Percentiles rank a stretch among this genome's conserved stretches.
These are phyloP conservation scores for Mycena filopes DNA, from an alignment of 768 basidiomycete genomes.

Conservation along the genomic window DNA sequence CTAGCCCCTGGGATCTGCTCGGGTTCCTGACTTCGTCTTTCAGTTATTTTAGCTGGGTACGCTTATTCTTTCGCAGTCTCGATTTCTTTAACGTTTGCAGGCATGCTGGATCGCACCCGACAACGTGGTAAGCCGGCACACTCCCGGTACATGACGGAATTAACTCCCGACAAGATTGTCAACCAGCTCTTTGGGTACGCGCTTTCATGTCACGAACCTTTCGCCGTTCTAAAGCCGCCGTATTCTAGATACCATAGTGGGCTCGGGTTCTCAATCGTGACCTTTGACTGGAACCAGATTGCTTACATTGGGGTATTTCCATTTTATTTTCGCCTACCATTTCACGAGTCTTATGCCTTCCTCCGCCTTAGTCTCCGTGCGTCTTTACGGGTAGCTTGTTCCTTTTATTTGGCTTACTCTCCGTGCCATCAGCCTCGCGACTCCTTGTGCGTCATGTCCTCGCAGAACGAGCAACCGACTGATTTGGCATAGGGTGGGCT, in stretches of 20 bases:
- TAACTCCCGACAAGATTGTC: slow-evolving; percentile 36
- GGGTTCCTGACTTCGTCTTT: not conserved
- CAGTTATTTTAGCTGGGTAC: slow-evolving; percentile 63
- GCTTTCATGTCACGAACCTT: not conserved
- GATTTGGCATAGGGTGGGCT: slow-evolving; percentile 69
- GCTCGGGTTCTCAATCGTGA: slow-evolving; percentile 62
- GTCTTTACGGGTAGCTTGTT: slow-evolving; percentile 2
- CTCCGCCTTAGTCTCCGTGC: slow-evolving; percentile 21
- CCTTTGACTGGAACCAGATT: slow-evolving; percentile 75
- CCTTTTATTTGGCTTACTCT: slow-evolving; percentile 5
- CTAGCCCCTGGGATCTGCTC: not conserved
- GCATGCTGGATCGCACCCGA: slow-evolving; percentile 74
- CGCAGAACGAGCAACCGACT: not conserved
- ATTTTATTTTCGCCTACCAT: not conserved
- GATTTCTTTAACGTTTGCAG: slow-evolving; percentile 46
- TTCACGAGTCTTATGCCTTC: not conserved
- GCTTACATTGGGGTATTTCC: slow-evolving; percentile 66
- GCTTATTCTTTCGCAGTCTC: not conserved
- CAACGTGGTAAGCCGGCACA: slow-evolving; percentile 55
- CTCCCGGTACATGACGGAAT: not conserved
- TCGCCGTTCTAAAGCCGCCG: not conserved
- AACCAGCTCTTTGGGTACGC: slow-evolving; percentile 67
- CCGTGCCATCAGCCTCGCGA: slow-evolving; percentile 49
- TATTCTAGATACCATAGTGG: slow-evolving; percentile 56
- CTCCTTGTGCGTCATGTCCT: slow-evolving; percentile 51